Evolutionary conservation across 2,329 filamentous ascomycete species (phyloP), one percentile per base, ranked within the genome.

Genomic region (Ambrosiella xylebori): DNA sequence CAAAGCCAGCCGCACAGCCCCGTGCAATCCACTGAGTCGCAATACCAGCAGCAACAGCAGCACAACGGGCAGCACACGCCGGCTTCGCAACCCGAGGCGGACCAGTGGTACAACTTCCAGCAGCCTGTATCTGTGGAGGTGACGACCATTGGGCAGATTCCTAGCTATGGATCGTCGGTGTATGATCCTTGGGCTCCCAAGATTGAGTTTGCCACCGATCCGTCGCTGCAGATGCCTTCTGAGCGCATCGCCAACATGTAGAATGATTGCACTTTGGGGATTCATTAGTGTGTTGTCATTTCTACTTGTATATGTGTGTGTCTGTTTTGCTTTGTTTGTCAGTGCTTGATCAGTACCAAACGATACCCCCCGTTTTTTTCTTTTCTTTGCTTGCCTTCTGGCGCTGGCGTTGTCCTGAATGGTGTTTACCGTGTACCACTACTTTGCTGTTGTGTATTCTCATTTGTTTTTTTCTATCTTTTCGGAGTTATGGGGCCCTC

Each of bases 51-150:
- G 44, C 66, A 68, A 27, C 27, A 27, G 58, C 70, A 70, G 2
- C 56, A 60, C 55, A 55, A 57, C 8, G 53, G 55, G 17, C 57
- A 58, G 61, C 67, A 61, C 54, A 62, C 63, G 61, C 65, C 71
- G 15, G 66, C 69, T 9, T 64, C 69, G 7, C 75, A 76, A 59
- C 63, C 66, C 2, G 69, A 73, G 57, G 68, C 74, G 37, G 73
- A 76, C 51, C 72, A 74, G 19, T 82, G 79, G 77, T 80, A 78
- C 62, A 71, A 74, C 38, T 82, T 80, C 63, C 77, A 81, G 63
- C 65, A 76, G 9, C 78, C 77, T 0, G 61, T 62, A 19, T 19
- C 59, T 13, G 74, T 79, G n/a, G 78, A 78, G 65, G 76, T 81
- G 49, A 67, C 75, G 50, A 76, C 74, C 52, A 78, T 80, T 57